These are phyloP conservation scores for Fusarium sp. DNA, from an alignment of 2,329 filamentous ascomycete genomes.

Conservation along the genomic window DNA sequence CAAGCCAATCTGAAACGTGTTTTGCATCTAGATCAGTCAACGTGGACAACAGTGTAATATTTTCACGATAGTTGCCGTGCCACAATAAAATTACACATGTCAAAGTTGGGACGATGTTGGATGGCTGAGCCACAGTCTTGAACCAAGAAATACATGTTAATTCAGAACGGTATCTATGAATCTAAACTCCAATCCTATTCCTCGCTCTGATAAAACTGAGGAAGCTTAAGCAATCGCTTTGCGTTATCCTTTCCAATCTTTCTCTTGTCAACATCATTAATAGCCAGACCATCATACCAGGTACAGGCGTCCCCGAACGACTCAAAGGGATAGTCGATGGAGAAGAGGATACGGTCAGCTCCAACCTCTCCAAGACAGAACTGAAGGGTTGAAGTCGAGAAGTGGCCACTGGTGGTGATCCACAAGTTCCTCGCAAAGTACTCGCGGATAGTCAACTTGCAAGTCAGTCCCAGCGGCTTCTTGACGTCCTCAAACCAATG, in stretches of 20 bases:
- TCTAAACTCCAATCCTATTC: slow-evolving; percentile 6
- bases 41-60: no score
- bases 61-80: no score
- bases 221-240: slow-evolving; percentile 55
- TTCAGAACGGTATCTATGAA: not conserved
- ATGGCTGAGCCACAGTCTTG: no score
- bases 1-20: no score
- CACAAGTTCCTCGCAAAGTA: slow-evolving; percentile 67
- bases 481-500: slow-evolving; percentile 67
- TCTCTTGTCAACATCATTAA: slow-evolving; percentile 50
- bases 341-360: slow-evolving; percentile 62
- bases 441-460: slow-evolving; percentile 61
- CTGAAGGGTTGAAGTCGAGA: slow-evolving; percentile 63
- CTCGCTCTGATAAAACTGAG: slow-evolving; percentile 35
- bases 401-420: slow-evolving; percentile 68
- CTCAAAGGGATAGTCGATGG: slow-evolving; percentile 65
- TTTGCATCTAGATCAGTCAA: no score
- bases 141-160: no score
- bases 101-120: no score
- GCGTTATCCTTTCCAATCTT: slow-evolving; percentile 59
- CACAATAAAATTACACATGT: no score
- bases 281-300: slow-evolving; percentile 54
- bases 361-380: slow-evolving; percentile 62
- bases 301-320: slow-evolving; percentile 55
- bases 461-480: slow-evolving; percentile 60